Conservation (phyloP, 2,329 filamentous ascomycete species). For the Beauveria asiatica region DNA sequence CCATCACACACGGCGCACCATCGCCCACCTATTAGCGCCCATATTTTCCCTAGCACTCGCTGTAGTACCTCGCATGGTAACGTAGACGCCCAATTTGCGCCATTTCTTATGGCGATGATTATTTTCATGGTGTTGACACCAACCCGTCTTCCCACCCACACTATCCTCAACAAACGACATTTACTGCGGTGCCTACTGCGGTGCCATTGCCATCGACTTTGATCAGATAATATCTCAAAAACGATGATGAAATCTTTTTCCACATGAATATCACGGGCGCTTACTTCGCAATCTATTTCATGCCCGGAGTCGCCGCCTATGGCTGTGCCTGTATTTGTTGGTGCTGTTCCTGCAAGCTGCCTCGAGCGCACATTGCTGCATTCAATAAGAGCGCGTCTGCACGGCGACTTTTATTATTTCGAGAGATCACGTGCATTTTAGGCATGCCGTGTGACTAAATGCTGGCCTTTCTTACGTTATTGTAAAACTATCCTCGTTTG, state of each 20-base stretch:
- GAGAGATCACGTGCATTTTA: neutral
- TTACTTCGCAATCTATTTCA: no score
- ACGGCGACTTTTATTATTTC: neutral
- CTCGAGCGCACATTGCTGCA: neutral
- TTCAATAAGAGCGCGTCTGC: no score
- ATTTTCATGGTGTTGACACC: conserved; percentile 10
- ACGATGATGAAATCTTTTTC: no score
- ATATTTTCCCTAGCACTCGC: neutral
- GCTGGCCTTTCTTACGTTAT: neutral
- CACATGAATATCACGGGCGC: no score
- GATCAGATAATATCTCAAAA: neutral
- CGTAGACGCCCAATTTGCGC: conserved; percentile 5
- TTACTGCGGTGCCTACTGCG: neutral
- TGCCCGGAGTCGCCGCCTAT: no score
- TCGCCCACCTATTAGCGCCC: conserved; percentile 2
- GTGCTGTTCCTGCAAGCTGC: neutral
- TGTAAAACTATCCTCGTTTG: neutral
- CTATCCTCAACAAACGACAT: neutral
- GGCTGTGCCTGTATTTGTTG: no score
- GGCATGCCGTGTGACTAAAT: neutral
- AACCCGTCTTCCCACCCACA: neutral
- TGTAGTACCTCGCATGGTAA: neutral
- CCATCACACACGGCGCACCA: conserved; percentile 9
- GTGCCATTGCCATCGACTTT: neutral
- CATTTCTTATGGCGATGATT: conserved; percentile 6